A percentile compares a stretch with the other conserved stretches of the same genome.
Conservation (phyloP, 768 basidiomycete species). For the Agrocybe praecox region DNA sequence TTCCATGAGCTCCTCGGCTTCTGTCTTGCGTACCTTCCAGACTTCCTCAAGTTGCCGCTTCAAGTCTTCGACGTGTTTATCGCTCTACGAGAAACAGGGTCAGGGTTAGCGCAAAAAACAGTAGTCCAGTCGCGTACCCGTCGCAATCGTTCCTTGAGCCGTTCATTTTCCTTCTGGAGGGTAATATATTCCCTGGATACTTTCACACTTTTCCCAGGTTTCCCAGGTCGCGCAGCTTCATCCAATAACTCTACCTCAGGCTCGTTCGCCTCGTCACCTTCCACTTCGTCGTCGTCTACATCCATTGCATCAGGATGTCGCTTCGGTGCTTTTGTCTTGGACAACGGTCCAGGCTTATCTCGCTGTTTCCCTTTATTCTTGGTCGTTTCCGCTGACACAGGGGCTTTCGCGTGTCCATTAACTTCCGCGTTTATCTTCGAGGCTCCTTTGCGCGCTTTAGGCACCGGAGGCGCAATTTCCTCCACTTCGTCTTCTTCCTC, state of each 20-base stretch:
- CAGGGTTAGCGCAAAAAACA: background rate
- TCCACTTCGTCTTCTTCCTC: slow-evolving; percentile 9
- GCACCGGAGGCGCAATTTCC: slow-evolving; percentile 8
- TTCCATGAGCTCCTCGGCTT: slow-evolving; percentile 59
- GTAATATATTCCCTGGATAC: background rate
- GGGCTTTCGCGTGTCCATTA: slow-evolving; percentile 15
- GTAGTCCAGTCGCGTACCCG: slow-evolving; percentile 18
- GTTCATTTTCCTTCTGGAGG: slow-evolving; percentile 9
- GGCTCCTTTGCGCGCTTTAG: slow-evolving; percentile 14
- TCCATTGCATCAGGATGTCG: slow-evolving; percentile 9
- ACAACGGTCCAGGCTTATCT: background rate
- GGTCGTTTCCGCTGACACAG: background rate
- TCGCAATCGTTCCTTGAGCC: slow-evolving; percentile 23
- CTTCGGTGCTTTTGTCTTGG: slow-evolving; percentile 2
- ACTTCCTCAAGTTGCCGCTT: slow-evolving; percentile 61
- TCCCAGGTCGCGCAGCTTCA: slow-evolving; percentile 13
- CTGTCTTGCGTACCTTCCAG: slow-evolving; percentile 59
- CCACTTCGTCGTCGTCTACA: slow-evolving; percentile 1
- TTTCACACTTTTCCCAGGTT: slow-evolving; percentile 5
- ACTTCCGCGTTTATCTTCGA: slow-evolving; percentile 18
- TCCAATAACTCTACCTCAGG: slow-evolving; percentile 17
- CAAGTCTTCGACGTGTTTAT: slow-evolving; percentile 48
- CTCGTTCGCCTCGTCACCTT: slow-evolving; percentile 4
- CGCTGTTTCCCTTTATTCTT: slow-evolving; percentile 12
- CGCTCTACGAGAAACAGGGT: slow-evolving; percentile 28